Percentiles rank a stretch among this genome's conserved stretches.
Evolutionary conservation across 2,329 filamentous ascomycete genomes (phyloP).

Genomic region (Sclerotinia sclerotiorum): DNA sequence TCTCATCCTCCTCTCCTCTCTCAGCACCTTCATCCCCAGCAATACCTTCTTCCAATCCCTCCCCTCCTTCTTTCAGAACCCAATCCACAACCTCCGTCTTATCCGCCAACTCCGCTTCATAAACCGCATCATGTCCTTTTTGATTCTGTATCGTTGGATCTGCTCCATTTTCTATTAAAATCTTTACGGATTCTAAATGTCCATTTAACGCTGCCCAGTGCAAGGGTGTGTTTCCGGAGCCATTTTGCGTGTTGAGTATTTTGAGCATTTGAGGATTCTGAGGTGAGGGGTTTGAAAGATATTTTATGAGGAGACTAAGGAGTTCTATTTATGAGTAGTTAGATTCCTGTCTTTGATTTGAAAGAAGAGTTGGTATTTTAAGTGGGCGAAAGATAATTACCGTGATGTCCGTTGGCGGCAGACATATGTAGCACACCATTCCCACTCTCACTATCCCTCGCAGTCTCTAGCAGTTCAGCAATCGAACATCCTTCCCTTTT

Average conservation of each 20-base stretch:
- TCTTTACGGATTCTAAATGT: conserved; percentile 76
- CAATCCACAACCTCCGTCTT: conserved; percentile 64
- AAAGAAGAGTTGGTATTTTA: neutral
- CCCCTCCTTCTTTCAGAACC: conserved; percentile 44
- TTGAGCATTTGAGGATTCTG: conserved; percentile 40
- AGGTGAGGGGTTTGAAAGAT: conserved; percentile 39
- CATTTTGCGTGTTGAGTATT: conserved; percentile 70
- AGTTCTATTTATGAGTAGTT: neutral
- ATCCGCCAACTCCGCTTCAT: conserved; percentile 69
- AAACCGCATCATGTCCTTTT: conserved; percentile 78
- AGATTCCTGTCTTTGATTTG: neutral
- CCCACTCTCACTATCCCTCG: conserved; percentile 72
- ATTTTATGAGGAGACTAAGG: conserved; percentile 46
- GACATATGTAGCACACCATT: conserved; percentile 87
- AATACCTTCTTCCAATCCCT: conserved; percentile 42
- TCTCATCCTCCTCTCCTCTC: conserved; percentile 27
- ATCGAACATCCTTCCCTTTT: conserved; percentile 58
- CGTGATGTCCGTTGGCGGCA: conserved; percentile 81
- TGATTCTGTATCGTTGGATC: conserved; percentile 77
- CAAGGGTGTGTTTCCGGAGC: conserved; percentile 83
- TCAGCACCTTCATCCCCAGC: conserved; percentile 30
- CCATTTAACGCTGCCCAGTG: conserved; percentile 95
- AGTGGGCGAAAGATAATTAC: conserved; percentile 48
- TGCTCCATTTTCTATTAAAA: conserved; percentile 73
- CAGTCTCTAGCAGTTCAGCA: conserved; percentile 66